Base-by-base conservation (phyloP, 2,329 filamentous ascomycete species). In the Aspergillus sp. region DNA sequence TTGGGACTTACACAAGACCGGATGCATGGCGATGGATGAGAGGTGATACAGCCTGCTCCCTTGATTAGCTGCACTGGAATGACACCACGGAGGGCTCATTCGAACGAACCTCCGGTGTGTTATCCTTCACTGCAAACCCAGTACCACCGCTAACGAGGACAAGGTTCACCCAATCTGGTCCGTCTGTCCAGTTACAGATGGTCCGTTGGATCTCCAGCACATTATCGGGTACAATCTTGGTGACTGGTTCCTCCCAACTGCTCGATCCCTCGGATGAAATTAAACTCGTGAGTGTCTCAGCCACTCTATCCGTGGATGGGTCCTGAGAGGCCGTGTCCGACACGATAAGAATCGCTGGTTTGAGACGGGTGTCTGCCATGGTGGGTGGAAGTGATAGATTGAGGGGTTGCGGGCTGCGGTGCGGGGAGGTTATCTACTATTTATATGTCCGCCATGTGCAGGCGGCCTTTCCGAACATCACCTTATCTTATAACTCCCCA, bases 81-180 rank as follows among this genome's bases (percentile, higher is more conserved):
- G 6, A 56, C 57, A 39, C 36, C 22, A 22, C 42, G 12, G 18
- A 20, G 49, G 36, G n/a, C 16, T 49, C 52, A 26, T 16, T 29
- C 22, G 14, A 51, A 73, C 77, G 64, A 74, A 93, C 91, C 84
- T 98, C 95, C 2, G 95, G 95, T 0, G 95, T 99, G 47, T 85
- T 82, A 78, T 99, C 95, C 57, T 89, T 85, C 11, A 87, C 81
- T 7, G 95, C 90, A 75, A 99, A 99, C 0, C 95, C 95, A 1
- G 95, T 99, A 2, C 95, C 95, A 22, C 95, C 95, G 6, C 92
- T 96, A 0, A 92, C 94, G 51, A 97, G 76, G 60, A 99, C 85
- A 59, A 98, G 77, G 75, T 96, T 94, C 4, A 81, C 75, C 52
- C 82, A 82, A 5, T 83, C 75, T 11, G 82, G 77, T n/a, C 71